phyloP scores from a whole-genome alignment of 108 stramenopile genomes.

The Skeletonema tropicum region DNA sequence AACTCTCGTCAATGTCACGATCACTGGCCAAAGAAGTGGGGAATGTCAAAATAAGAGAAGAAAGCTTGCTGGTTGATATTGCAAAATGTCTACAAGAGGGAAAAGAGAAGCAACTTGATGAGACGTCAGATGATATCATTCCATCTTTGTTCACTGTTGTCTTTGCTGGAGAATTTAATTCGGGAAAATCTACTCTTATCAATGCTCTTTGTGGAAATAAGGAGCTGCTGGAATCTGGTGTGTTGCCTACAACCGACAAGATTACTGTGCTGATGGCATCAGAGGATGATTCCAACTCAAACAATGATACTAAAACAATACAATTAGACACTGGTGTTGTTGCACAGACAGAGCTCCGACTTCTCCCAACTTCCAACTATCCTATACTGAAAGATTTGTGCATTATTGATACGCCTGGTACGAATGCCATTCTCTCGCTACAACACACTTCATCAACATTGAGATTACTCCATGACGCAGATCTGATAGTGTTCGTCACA shows the following conservation, averaged over 20 bases:
- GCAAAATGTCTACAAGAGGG: constrained; percentile 24
- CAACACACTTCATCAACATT: constrained; percentile 76
- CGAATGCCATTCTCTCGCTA: constrained; percentile 72
- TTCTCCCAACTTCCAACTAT: constrained; percentile 43
- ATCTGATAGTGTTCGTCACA: constrained; percentile 83
- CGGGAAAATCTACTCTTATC: constrained; percentile 89
- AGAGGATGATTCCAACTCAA: constrained; percentile 11
- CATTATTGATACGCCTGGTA: constrained; percentile 87
- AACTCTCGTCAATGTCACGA: constrained; percentile 55
- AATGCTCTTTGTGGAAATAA: constrained; percentile 76
- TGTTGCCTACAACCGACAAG: constrained; percentile 81
- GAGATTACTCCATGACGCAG: constrained; percentile 75
- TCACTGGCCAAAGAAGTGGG: constrained; percentile 56
- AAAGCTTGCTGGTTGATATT: constrained; percentile 37
- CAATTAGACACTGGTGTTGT: not conserved
- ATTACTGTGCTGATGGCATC: constrained; percentile 64
- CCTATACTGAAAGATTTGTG: constrained; percentile 74
- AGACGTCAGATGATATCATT: constrained; percentile 4
- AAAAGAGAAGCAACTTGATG: not conserved
- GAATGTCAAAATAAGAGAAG: constrained; percentile 43
- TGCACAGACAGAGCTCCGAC: constrained; percentile 30
- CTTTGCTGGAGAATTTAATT: constrained; percentile 86
- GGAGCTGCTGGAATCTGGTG: constrained; percentile 74
- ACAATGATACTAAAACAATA: constrained; percentile 10
- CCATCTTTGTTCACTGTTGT: constrained; percentile 71